These are phyloP conservation scores for Closterium sp. DNA, from an alignment of 139 green algal genomes.

Conservation along the genomic window DNA sequence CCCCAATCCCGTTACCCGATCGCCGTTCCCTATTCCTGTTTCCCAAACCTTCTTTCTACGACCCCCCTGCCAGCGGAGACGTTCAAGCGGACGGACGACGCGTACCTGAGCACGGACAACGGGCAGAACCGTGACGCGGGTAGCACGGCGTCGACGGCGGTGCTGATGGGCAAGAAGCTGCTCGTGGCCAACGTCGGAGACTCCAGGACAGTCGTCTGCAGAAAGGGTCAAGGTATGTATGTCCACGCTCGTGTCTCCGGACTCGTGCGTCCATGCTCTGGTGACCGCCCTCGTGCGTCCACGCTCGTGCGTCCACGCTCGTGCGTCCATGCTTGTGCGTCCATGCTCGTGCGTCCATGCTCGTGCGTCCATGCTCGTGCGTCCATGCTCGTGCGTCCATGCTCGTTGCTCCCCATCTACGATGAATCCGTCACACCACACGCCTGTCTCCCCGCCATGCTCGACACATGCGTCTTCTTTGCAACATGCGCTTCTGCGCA, in stretches of 20 bases:
- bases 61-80: constrained; percentile 21
- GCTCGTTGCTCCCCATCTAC: neutral
- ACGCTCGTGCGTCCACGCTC: too few species aligned
- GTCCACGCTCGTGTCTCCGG: neutral
- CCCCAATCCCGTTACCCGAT: too few species aligned
- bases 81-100: constrained; percentile 75
- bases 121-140: constrained; percentile 72
- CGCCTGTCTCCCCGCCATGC: neutral
- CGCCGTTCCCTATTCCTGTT: neutral
- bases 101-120: constrained; percentile 72
- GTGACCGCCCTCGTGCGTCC: neutral
- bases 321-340: neutral
- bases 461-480: neutral
- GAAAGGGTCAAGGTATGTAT: constrained; percentile 68
- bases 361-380: neutral
- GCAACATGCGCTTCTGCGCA: neutral
- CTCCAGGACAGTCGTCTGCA: constrained; percentile 78
- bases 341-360: neutral
- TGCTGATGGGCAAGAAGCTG: constrained; percentile 72
- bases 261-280: neutral
- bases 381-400: neutral
- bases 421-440: neutral
- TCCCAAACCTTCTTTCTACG: neutral
- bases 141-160: constrained; percentile 79
- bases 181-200: constrained; percentile 90